Base-by-base conservation (phyloP, 1,284 basidiomycete genomes). In the Tetrapyrgos nigripes region DNA sequence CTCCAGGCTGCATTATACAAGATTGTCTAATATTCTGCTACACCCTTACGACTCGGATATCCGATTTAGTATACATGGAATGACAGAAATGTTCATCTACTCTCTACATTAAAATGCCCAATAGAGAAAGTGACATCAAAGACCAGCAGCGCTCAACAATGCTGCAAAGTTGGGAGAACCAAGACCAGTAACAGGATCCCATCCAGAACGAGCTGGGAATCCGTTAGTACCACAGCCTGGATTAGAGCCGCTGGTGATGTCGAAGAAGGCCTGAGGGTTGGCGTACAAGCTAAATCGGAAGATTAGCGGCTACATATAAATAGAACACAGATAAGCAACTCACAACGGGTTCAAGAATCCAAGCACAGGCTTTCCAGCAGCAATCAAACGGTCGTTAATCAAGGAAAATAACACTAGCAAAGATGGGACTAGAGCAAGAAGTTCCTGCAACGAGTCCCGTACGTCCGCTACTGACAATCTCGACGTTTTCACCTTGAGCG, bases 341-440 rank as follows among this genome's bases (percentile, higher is more conserved):
- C 48, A 62, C 76, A 70, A 67, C 1, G 78, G 76, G 67, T 79
- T 79, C 37, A 78, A 57, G 65, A 76, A 80, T 6, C 79, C 79
- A 6, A 80, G 66, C 9, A 67, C 56, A 1, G 71, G 56, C 61
- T 73, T 71, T 13, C 74, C 74, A 17, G 68, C 61, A 14, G 65
- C 66, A 21, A 73, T 46, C 27, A 66, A 64, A 40, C 64, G 64
- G 60, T 78, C 77, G 65, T 80, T 80, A 24, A 80, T 60, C 44
- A 79, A 64, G 0, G 73, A 66, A n/a, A 26, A 80, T 63, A 24
- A 80, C 64, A n/a, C 68, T 63, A 17, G 75, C 68, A 50, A 80
- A 73, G 10, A 73, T 72, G 2, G 79, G 79, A 3, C 73, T 63
- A 8, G 77, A 73, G 5, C 73, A 74, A 4, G 71, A 74, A n/a